Conservation (phyloP, 2,329 filamentous ascomycete species). For the Grosmannia clavigera region DNA sequence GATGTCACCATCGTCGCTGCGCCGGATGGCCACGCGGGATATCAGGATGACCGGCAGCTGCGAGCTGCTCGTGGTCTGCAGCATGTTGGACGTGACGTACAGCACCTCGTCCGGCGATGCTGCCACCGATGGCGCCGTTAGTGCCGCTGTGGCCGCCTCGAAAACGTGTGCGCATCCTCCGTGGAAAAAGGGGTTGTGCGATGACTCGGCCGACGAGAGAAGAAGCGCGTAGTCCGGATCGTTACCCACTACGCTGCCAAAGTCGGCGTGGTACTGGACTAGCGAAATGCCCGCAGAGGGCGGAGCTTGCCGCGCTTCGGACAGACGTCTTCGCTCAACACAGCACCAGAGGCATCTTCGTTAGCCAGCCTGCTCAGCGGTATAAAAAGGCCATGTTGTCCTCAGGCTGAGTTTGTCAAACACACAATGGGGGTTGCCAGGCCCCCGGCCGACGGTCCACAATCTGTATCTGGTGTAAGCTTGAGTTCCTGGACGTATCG, state of each 20-base stretch:
- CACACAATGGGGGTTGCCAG: conserved; percentile 3
- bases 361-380: neutral
- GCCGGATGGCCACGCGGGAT: conserved; percentile 26
- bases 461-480: neutral
- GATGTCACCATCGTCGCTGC: conserved; percentile 15
- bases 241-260: conserved; percentile 22
- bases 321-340: no score
- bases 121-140: no score
- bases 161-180: conserved; percentile 29
- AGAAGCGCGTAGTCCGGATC: conserved; percentile 26
- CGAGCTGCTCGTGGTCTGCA: conserved; percentile 24
- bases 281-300: conserved; percentile 17
- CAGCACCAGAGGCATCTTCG: neutral
- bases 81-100: conserved; percentile 31
- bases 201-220: conserved; percentile 25
- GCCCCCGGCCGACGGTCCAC: conserved; percentile 4
- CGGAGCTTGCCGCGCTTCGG: neutral
- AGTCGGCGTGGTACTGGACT: conserved; percentile 24
- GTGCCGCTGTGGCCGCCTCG: conserved; percentile 3
- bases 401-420: neutral
- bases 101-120: conserved; percentile 23
- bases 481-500: no score
- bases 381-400: no score
- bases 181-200: conserved; percentile 33
- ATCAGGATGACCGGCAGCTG: conserved; percentile 31